Conservation (phyloP, 805 yeast genomes). For the Cyberlindnera saturnus region DNA sequence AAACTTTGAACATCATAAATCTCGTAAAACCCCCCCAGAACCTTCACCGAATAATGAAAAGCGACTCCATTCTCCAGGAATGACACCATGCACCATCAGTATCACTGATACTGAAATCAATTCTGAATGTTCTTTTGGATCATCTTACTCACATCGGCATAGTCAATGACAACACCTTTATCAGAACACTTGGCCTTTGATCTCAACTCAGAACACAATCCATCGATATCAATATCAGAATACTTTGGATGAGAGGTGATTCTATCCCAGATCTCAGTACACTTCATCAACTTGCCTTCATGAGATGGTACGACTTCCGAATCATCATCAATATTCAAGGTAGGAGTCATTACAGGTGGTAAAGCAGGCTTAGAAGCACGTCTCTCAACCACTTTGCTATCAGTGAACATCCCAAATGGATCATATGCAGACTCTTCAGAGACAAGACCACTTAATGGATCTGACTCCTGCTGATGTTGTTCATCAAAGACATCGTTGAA, state of each 20-base stretch:
- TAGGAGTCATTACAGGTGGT: background rate
- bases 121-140: constrained; percentile 15
- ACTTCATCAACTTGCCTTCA: constrained; percentile 53
- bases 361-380: constrained; percentile 2
- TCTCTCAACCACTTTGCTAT: constrained; percentile 5
- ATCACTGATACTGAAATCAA: background rate
- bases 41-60: no score
- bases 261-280: constrained; percentile 96
- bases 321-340: constrained; percentile 14
- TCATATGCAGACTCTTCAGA: constrained; percentile 55
- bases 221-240: constrained; percentile 90
- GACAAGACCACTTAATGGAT: constrained; percentile 38
- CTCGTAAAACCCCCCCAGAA: no score
- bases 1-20: no score
- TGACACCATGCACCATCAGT: background rate
- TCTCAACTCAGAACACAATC: constrained; percentile 83
- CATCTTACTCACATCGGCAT: constrained; percentile 66
- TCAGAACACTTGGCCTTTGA: constrained; percentile 94
- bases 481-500: constrained; percentile 10
- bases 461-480: constrained; percentile 17
- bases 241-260: constrained; percentile 91
- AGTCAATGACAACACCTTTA: constrained; percentile 81
- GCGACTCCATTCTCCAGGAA: no score
- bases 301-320: constrained; percentile 63
- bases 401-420: constrained; percentile 34